Percentiles rank a stretch among this genome's conserved stretches.
phyloP scores from a whole-genome alignment of 306 rosid species.

The Vigna hirtella region DNA sequence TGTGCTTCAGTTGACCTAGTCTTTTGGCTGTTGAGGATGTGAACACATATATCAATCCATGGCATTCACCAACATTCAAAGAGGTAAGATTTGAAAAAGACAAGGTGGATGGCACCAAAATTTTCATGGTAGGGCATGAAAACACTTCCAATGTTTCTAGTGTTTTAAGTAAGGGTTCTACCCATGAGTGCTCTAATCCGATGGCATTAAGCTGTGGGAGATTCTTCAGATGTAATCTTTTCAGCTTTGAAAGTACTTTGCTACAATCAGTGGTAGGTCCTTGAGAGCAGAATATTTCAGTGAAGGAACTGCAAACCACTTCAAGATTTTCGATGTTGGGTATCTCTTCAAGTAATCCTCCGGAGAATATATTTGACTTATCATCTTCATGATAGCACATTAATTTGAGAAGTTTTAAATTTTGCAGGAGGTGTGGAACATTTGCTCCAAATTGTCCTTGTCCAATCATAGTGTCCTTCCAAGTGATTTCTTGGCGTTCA shows the following conservation, averaged over 20 bases:
- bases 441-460: not conserved
- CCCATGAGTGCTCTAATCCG: conserved; percentile 38
- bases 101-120: not conserved
- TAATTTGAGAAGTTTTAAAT: not conserved
- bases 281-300: conserved; percentile 3
- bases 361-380: conserved; percentile 3
- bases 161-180: not conserved
- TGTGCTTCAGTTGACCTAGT: not conserved
- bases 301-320: not conserved
- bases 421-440: not conserved
- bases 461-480: not conserved
- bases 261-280: not conserved
- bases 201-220: not conserved
- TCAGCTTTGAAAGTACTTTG: not conserved
- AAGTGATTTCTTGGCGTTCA: not conserved
- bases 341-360: not conserved
- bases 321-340: not conserved
- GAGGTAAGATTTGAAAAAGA: conserved; percentile 4
- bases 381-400: conserved; percentile 6
- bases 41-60: not conserved
- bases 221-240: not conserved
- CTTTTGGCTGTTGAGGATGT: conserved; percentile 34
- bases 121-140: not conserved
- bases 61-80: not conserved
- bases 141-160: not conserved